Percentiles rank a stretch among this genome's conserved stretches.
Evolutionary conservation across 78 protist species (phyloP).

Genomic region (Speleostelium caveatum): DNA sequence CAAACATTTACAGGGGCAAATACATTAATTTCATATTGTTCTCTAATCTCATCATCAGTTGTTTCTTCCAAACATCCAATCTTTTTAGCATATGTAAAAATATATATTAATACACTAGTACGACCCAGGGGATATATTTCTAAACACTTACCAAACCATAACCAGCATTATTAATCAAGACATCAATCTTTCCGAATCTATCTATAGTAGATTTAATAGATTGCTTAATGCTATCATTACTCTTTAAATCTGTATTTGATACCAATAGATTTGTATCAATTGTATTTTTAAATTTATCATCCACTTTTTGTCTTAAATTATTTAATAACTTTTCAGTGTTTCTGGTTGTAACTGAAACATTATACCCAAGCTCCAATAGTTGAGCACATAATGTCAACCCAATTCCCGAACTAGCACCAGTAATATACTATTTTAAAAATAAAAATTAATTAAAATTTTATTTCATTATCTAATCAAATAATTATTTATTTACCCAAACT

Average conservation of each 20-base stretch:
- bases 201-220: background rate
- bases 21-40: background rate
- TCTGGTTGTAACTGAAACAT: slow-evolving; percentile 25
- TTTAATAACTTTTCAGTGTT: background rate
- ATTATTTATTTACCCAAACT: too few relatives aligned
- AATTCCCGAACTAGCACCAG: slow-evolving; percentile 39
- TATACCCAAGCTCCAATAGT: background rate
- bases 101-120: too few relatives aligned
- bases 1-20: background rate
- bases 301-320: too few relatives aligned
- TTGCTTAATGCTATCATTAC: slow-evolving; percentile 25
- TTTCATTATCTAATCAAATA: too few relatives aligned
- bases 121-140: too few relatives aligned
- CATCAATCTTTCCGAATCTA: slow-evolving; percentile 28
- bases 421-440: slow-evolving; percentile 23
- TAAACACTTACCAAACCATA: too few relatives aligned
- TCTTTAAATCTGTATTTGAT: slow-evolving; percentile 20
- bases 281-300: too few relatives aligned
- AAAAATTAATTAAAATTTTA: too few relatives aligned
- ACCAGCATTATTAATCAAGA: slow-evolving; percentile 62
- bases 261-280: too few relatives aligned
- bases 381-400: background rate
- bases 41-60: background rate
- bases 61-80: slow-evolving; percentile 10
- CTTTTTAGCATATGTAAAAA: too few relatives aligned